phyloP scores from a whole-genome alignment of 2,329 filamentous ascomycete genomes.

The Colletotrichum orchidophilum region DNA sequence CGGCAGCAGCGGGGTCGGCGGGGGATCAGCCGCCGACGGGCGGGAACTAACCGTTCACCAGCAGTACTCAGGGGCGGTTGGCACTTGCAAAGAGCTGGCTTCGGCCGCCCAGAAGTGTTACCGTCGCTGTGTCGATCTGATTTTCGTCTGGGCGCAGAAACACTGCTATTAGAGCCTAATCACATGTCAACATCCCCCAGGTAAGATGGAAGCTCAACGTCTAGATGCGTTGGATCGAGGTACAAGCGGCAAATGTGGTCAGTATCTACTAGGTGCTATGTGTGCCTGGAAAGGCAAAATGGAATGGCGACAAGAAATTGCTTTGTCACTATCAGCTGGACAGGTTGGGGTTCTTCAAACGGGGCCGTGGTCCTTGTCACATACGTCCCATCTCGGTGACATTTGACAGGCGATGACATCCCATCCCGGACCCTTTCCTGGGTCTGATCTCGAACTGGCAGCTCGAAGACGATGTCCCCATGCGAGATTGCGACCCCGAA shows the following conservation, averaged over 20 bases:
- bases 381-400: neutral
- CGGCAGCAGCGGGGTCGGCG: constrained; percentile 7
- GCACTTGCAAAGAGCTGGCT: neutral
- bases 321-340: neutral
- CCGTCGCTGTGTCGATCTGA: neutral
- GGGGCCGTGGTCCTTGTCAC: neutral
- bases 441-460: constrained; percentile 17
- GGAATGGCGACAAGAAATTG: neutral
- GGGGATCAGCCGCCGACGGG: constrained; percentile 7
- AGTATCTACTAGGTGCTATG: too few relatives aligned
- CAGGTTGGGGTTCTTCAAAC: neutral
- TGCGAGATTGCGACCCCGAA: constrained; percentile 12
- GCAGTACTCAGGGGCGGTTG: neutral
- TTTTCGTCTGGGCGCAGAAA: neutral
- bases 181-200: too few relatives aligned
- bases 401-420: neutral
- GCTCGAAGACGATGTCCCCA: neutral
- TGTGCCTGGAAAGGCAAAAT: neutral
- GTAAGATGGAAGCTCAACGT: neutral
- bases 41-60: constrained; percentile 11
- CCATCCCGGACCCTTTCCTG: neutral
- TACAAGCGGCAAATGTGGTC: too few relatives aligned
- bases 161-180: neutral
- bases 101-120: neutral
- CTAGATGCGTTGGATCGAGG: neutral